Percentiles rank a stretch among this genome's conserved stretches.
phyloP scores from a whole-genome alignment of 768 basidiomycete genomes.

The Pleurotus platypus region DNA sequence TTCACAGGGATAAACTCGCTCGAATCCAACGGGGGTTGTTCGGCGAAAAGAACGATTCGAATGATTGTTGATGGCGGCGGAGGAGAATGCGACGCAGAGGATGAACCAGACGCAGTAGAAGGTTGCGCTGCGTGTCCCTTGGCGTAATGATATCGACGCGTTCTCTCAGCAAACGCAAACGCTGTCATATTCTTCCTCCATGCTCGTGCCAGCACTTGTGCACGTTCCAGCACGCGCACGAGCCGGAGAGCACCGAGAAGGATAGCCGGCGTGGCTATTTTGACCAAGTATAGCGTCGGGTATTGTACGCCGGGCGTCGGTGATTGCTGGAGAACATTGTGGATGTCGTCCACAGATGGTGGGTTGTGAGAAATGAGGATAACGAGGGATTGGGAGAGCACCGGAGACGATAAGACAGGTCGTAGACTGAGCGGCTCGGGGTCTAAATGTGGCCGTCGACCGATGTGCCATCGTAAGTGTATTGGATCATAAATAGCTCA shows the following conservation, averaged over 20 bases:
- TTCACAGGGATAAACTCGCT: not conserved
- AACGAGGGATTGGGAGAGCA: conserved; percentile 30
- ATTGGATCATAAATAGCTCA: not conserved
- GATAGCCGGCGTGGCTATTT: conserved; percentile 27
- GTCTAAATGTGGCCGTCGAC: not conserved
- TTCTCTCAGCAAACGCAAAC: not conserved
- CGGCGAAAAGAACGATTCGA: conserved; percentile 2
- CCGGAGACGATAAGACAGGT: conserved; percentile 30
- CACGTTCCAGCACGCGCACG: conserved; percentile 36
- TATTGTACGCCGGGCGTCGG: conserved; percentile 9
- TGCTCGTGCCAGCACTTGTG: conserved; percentile 29
- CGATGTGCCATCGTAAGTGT: not conserved
- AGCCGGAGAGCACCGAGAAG: conserved; percentile 37
- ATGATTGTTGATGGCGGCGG: not conserved
- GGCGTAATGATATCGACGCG: conserved; percentile 1
- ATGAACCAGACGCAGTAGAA: not conserved
- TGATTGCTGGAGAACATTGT: conserved; percentile 8
- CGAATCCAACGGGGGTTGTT: not conserved
- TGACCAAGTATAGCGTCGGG: conserved; percentile 28
- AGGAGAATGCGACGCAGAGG: not conserved
- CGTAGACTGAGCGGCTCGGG: conserved; percentile 23
- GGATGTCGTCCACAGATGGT: conserved; percentile 19
- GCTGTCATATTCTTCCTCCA: conserved; percentile 24
- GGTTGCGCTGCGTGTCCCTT: not conserved
- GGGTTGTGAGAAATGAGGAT: conserved; percentile 38